These are phyloP conservation scores for Cytospora piceae DNA, from an alignment of 2,329 filamentous ascomycete species.

Conservation along the genomic window DNA sequence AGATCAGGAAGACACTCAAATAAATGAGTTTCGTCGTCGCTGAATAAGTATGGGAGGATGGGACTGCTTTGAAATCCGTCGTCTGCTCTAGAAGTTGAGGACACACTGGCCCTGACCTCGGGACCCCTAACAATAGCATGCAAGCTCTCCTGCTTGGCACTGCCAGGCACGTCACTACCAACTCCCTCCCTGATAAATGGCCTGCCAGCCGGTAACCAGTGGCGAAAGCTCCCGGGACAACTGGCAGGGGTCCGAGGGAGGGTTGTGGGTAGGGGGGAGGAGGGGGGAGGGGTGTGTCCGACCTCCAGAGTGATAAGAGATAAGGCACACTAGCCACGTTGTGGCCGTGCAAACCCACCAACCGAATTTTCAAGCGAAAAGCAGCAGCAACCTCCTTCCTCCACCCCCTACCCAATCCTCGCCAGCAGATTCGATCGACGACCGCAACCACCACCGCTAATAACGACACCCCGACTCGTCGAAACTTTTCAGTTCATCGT, in stretches of 20 bases:
- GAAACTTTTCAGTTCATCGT: constrained; percentile 37
- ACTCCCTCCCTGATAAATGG: constrained; percentile 13
- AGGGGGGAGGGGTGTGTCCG: no score
- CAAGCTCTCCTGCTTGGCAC: not conserved
- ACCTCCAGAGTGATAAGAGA: constrained; percentile 20
- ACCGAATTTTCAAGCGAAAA: constrained; percentile 34
- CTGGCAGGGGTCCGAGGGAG: no score
- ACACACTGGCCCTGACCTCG: constrained; percentile 27
- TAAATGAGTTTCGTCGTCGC: constrained; percentile 10
- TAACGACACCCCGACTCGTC: constrained; percentile 30
- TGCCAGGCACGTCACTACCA: constrained; percentile 2
- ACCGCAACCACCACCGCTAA: constrained; percentile 29
- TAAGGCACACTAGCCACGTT: constrained; percentile 3
- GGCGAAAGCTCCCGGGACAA: constrained; percentile 1
- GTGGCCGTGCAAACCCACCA: constrained; percentile 30
- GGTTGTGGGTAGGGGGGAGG: no score
- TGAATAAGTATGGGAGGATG: constrained; percentile 2
- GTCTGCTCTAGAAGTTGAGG: constrained; percentile 16
- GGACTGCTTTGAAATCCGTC: constrained; percentile 43
- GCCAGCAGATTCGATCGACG: constrained; percentile 27
- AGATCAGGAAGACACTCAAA: constrained; percentile 18
- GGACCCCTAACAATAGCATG: not conserved
- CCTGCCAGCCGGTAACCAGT: constrained; percentile 14
- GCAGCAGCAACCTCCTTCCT: constrained; percentile 29
- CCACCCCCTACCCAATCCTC: constrained; percentile 25